A percentile compares a stretch with the other conserved stretches of the same genome.
Conservation (phyloP, 2,329 filamentous ascomycete genomes). For the Xylariaceae sp. region DNA sequence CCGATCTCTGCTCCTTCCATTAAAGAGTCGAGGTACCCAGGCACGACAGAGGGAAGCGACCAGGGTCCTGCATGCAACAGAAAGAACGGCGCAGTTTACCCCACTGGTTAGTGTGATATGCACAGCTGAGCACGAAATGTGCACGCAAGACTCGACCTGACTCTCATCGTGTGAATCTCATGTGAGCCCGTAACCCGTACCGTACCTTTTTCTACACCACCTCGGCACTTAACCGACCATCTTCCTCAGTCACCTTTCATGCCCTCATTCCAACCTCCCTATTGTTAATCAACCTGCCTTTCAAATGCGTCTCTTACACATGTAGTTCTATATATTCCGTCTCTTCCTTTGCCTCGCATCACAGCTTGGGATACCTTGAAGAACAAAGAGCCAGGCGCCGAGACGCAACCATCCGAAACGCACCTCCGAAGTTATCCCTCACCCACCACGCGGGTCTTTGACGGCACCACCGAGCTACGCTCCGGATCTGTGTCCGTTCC, state of each 20-base stretch:
- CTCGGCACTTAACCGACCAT: not conserved
- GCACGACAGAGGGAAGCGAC: not conserved
- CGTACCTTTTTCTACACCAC: too few species aligned
- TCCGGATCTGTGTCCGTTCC: constrained; percentile 3
- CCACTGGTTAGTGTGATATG: not conserved
- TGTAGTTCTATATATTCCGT: constrained; percentile 1
- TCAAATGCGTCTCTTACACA: not conserved
- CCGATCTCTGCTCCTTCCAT: not conserved
- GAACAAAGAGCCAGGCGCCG: constrained; percentile 1
- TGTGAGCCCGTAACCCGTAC: too few species aligned
- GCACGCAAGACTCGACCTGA: too few species aligned
- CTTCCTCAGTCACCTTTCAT: not conserved
- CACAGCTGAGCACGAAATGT: too few species aligned
- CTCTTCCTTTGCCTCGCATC: constrained; percentile 4
- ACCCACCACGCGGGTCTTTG: not conserved
- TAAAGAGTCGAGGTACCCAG: too few species aligned
- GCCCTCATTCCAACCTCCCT: not conserved
- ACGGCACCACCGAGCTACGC: not conserved
- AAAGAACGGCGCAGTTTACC: not conserved
- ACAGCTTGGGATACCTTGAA: not conserved
- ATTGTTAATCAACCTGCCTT: not conserved
- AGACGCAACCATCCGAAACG: not conserved
- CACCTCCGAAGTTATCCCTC: not conserved
- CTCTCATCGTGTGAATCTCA: too few species aligned
- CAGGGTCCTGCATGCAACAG: not conserved